A percentile compares a stretch with the other conserved stretches of the same genome.
Evolutionary conservation across 2,329 filamentous ascomycete species (phyloP).

Genomic region (Didymella keratinophila): DNA sequence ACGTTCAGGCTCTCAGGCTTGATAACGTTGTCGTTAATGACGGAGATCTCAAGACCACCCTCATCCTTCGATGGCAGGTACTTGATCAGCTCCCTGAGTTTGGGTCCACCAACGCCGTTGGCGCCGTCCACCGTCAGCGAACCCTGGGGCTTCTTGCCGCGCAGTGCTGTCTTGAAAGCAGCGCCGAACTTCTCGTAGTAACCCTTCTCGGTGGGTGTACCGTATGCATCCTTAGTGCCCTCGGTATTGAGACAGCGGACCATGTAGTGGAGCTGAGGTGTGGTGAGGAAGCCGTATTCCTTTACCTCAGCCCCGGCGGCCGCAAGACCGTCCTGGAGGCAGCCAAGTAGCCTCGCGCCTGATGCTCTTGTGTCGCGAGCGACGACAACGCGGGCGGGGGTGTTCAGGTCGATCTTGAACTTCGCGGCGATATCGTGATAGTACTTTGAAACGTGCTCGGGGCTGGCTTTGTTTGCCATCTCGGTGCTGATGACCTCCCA

Average conservation of each 20-base stretch:
- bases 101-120: slow-evolving; percentile 94
- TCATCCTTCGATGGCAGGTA: slow-evolving; percentile 73
- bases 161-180: slow-evolving; percentile 85
- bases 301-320: slow-evolving; percentile 76
- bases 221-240: slow-evolving; percentile 85
- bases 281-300: slow-evolving; percentile 92
- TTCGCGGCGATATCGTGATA: slow-evolving; percentile 73
- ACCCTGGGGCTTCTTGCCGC: slow-evolving; percentile 73
- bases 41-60: slow-evolving; percentile 77
- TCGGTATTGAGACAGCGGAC: slow-evolving; percentile 94
- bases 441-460: slow-evolving; percentile 76
- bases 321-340: slow-evolving; percentile 80
- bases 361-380: slow-evolving; percentile 94
- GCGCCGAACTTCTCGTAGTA: slow-evolving; percentile 93
- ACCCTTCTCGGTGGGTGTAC: slow-evolving; percentile 84
- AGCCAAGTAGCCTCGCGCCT: slow-evolving; percentile 80
- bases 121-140: slow-evolving; percentile 89
- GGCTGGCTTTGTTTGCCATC: slow-evolving; percentile 82
- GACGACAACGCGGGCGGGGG: slow-evolving; percentile 82
- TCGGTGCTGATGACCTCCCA: slow-evolving; percentile 91
- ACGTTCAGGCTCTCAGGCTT: slow-evolving; percentile 88
- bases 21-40: slow-evolving; percentile 92
- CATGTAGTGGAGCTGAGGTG: slow-evolving; percentile 97
- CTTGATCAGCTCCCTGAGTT: slow-evolving; percentile 86
- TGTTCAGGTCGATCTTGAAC: slow-evolving; percentile 69